Conservation (phyloP, 768 basidiomycete genomes). For the Chalciporus chontae region DNA sequence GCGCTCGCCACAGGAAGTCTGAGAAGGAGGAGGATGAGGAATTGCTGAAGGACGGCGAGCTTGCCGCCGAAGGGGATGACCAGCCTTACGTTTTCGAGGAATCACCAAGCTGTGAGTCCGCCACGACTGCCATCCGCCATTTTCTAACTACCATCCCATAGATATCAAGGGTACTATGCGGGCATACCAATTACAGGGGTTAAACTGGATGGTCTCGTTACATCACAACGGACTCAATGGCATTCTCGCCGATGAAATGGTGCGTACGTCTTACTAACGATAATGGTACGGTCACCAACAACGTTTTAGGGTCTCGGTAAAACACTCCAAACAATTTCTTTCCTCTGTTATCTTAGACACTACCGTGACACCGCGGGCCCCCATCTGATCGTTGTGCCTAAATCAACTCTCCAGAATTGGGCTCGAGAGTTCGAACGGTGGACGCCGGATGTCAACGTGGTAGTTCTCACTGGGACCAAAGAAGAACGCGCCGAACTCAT, state of each 20-base stretch:
- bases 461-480: conserved; percentile 80
- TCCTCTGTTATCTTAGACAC: conserved; percentile 92
- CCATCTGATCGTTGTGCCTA: conserved; percentile 96
- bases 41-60: conserved; percentile 81
- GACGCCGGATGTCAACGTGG: conserved; percentile 84
- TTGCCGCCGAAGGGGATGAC: conserved; percentile 76
- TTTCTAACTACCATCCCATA: conserved; percentile 30
- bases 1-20: conserved; percentile 84
- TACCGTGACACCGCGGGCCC: conserved; percentile 73
- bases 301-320: conserved; percentile 83
- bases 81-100: conserved; percentile 94
- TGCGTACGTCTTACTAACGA: conserved; percentile 22
- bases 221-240: conserved; percentile 97
- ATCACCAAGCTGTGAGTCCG: conserved; percentile 75
- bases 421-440: conserved; percentile 86
- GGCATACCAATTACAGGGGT: conserved; percentile 89
- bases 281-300: conserved; percentile 1
- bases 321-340: conserved; percentile 96
- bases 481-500: conserved; percentile 88
- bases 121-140: not conserved
- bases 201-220: conserved; percentile 96
- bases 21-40: conserved; percentile 99
- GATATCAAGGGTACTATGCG: conserved; percentile 91
- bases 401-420: conserved; percentile 98
- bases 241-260: conserved; percentile 97